Evolutionary conservation across 768 basidiomycete genomes (phyloP), one percentile per base, ranked within the genome.

Genomic region (Hericium rajendrae): DNA sequence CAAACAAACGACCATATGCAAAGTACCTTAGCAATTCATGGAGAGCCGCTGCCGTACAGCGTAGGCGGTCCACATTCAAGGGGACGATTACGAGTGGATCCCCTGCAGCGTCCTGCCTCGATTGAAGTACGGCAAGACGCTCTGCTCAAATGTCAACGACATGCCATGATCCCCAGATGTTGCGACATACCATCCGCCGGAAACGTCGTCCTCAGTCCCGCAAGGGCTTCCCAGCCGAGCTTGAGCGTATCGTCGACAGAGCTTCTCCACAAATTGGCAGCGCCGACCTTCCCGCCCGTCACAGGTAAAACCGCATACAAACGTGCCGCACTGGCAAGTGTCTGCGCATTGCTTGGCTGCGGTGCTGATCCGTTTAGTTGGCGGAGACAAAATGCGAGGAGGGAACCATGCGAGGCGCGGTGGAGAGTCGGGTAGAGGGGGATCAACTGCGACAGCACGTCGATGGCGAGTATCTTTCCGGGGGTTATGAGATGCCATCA

Each of bases 281-380:
- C 83, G 24, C 85, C 87, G 9, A 88, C 83, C 69, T 91, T 93
- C 8, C 91, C 91, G 20, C 88, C 88, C 0, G 86, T 84, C 28
- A 80, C 70, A 68, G 85, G 85, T 5, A 93, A 74, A 22, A 76
- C 70, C 3, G 83, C 71, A 57, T 85, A 87, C 20, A 93, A 74
- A 18, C 71, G 66, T 6, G 82, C 82, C 2, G 84, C 77, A 13
- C 74, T 43, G 71, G 62, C 0, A 81, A 58, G 5, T 85, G 62
- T 22, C 66, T 57, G 20, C 16, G 54, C 32, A 51, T 76, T 72
- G 3, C 73, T 75, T 1, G 78, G 71, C 15, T 70, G 72, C 3
- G 76, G 75, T 12, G 75, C 64, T 18, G 77, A 76, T 18, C 86
- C 85, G 57, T 77, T 76, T 37, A 92, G 73, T 60, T 78, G 74